A percentile compares a stretch with the other conserved stretches of the same genome.
These are phyloP conservation scores for Mortierella sp. DNA, from an alignment of 371 early-diverging fungal genomes.

Conservation along the genomic window DNA sequence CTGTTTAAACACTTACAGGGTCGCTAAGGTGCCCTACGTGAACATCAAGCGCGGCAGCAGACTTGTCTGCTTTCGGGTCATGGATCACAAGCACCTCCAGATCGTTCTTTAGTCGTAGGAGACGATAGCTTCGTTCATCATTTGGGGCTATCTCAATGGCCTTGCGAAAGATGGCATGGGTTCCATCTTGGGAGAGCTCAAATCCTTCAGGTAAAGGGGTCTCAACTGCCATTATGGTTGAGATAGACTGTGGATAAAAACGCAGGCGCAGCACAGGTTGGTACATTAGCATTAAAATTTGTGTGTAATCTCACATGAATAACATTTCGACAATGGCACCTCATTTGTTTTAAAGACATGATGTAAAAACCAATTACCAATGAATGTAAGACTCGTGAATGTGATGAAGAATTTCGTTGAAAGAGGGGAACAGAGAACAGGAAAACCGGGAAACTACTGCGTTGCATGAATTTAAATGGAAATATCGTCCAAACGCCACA, in stretches of 20 bases:
- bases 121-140: slow-evolving; percentile 85
- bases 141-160: slow-evolving; percentile 68
- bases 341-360: not conserved
- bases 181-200: slow-evolving; percentile 18
- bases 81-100: slow-evolving; percentile 85
- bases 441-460: too few species aligned
- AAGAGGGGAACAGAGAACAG: too few species aligned
- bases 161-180: slow-evolving; percentile 32
- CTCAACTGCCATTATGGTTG: not conserved
- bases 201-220: slow-evolving; percentile 19
- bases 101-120: slow-evolving; percentile 81
- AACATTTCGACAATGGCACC: not conserved
- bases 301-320: not conserved
- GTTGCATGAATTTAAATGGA: too few species aligned
- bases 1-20: slow-evolving; percentile 60
- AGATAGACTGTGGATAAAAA: not conserved
- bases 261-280: too few species aligned
- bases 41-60: slow-evolving; percentile 92
- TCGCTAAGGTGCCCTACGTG: slow-evolving; percentile 91
- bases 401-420: not conserved
- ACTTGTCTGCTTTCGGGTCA: slow-evolving; percentile 86
- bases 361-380: not conserved
- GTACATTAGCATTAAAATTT: not conserved
- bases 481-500: too few species aligned
- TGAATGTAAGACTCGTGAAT: not conserved